Evolutionary conservation across 2,329 filamentous ascomycete species (phyloP).

Genomic region (Didymella pomorum): DNA sequence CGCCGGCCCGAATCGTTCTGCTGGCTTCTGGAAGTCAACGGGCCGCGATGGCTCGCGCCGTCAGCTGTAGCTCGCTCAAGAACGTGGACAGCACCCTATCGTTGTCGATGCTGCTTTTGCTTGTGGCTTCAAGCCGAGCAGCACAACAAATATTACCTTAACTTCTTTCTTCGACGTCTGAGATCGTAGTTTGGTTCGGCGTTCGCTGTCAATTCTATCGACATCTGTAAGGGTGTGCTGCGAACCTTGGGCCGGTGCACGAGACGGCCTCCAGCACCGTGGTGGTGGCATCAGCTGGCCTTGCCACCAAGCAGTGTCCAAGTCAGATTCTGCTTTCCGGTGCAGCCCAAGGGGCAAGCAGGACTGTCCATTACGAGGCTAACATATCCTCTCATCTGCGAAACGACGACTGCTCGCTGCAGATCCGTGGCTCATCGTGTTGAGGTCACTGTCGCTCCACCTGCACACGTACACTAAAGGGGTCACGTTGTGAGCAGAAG

Average conservation of each 20-base stretch:
- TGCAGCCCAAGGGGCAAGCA: constrained; percentile 12
- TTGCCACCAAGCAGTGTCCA: constrained; percentile 28
- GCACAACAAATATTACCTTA: constrained; percentile 3
- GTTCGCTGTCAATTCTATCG: not conserved
- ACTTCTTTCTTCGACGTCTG: not conserved
- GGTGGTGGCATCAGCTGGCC: constrained; percentile 29
- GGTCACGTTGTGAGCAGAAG: constrained; percentile 26
- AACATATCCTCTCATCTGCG: not conserved
- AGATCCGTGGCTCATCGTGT: constrained; percentile 5
- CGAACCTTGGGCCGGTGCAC: constrained; percentile 21
- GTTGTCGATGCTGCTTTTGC: constrained; percentile 15
- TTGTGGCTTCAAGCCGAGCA: not conserved
- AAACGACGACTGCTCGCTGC: constrained; percentile 12
- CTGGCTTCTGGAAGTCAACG: constrained; percentile 22
- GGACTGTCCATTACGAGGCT: constrained; percentile 5
- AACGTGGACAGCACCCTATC: constrained; percentile 15
- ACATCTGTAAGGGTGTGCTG: constrained; percentile 16
- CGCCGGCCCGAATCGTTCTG: constrained; percentile 11
- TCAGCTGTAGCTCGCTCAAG: constrained; percentile 26
- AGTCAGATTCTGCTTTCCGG: constrained; percentile 12
- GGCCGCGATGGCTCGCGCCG: constrained; percentile 28
- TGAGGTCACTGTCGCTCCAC: constrained; percentile 5
- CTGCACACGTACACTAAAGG: constrained; percentile 34
- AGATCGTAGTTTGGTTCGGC: not conserved
- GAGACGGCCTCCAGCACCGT: constrained; percentile 16